These are phyloP conservation scores for Teunomyces tritomae DNA, from an alignment of 805 yeast genomes.

Conservation along the genomic window DNA sequence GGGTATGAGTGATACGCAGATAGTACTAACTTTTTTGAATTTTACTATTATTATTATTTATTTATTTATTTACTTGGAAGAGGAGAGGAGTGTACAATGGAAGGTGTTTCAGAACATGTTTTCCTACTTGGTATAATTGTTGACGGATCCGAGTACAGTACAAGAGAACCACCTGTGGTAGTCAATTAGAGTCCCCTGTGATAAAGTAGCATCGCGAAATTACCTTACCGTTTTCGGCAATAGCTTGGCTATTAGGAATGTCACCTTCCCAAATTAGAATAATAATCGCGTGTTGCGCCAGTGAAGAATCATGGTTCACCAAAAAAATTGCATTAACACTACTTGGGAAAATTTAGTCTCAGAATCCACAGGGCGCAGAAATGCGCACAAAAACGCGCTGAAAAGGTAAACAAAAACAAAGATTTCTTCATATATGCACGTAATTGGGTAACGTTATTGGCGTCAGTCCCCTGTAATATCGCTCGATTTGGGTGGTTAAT, in stretches of 20 bases:
- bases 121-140: background rate
- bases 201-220: background rate
- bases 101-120: background rate
- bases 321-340: background rate
- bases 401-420: constrained; percentile 3
- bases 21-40: no score
- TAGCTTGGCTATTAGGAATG: constrained; percentile 1
- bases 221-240: background rate
- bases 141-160: background rate
- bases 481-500: constrained; percentile 3
- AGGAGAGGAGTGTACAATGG: no score
- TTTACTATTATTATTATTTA: no score
- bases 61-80: no score
- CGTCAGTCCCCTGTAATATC: constrained; percentile 4
- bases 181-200: background rate
- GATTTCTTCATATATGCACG: constrained; percentile 2
- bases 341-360: constrained; percentile 1
- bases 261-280: constrained; percentile 1
- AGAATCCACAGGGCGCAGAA: background rate
- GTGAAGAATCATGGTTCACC: background rate
- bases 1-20: no score
- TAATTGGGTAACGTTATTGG: constrained; percentile 2
- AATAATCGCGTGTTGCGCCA: background rate
- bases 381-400: constrained; percentile 3
- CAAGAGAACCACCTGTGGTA: background rate